These are phyloP conservation scores for Farysia itapuensis DNA, from an alignment of 1,284 basidiomycete species.

Conservation along the genomic window DNA sequence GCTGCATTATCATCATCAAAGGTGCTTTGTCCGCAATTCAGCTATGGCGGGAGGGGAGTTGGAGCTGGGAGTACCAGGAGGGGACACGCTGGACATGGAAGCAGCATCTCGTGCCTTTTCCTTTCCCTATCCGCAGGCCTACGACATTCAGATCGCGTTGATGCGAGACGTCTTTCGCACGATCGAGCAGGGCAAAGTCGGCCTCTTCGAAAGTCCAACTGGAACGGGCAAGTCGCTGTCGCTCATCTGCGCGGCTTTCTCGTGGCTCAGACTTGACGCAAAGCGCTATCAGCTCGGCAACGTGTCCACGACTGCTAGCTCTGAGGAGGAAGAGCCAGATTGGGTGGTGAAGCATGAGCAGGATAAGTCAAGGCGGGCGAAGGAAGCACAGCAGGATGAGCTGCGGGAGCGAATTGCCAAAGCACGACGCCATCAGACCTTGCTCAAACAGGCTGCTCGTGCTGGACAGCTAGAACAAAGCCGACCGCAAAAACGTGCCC, in stretches of 20 bases:
- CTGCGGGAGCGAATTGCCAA: slow-evolving; percentile 53
- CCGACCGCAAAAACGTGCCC: not conserved
- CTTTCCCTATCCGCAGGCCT: slow-evolving; percentile 65
- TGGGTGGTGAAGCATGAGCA: slow-evolving; percentile 61
- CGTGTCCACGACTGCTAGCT: slow-evolving; percentile 7
- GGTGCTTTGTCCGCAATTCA: too few relatives aligned
- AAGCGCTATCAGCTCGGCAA: slow-evolving; percentile 24
- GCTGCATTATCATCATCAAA: too few relatives aligned
- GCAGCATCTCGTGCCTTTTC: slow-evolving; percentile 33
- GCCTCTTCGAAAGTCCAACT: slow-evolving; percentile 67
- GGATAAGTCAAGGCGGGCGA: slow-evolving; percentile 45
- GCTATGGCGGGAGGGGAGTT: slow-evolving; percentile 4
- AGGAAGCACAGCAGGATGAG: slow-evolving; percentile 53
- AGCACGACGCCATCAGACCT: slow-evolving; percentile 35
- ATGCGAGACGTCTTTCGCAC: slow-evolving; percentile 84
- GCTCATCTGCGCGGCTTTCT: slow-evolving; percentile 61
- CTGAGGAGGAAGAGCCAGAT: slow-evolving; percentile 55
- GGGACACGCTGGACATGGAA: too few relatives aligned
- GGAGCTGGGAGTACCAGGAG: slow-evolving; percentile 11
- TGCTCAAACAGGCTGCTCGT: slow-evolving; percentile 12
- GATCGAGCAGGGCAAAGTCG: slow-evolving; percentile 73
- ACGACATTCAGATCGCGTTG: slow-evolving; percentile 81
- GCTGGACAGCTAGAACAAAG: slow-evolving; percentile 3
- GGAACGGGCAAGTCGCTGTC: slow-evolving; percentile 63
- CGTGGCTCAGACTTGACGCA: slow-evolving; percentile 57